Conservation (phyloP, 2,329 filamentous ascomycete genomes). For the Albifimbria verrucaria region DNA sequence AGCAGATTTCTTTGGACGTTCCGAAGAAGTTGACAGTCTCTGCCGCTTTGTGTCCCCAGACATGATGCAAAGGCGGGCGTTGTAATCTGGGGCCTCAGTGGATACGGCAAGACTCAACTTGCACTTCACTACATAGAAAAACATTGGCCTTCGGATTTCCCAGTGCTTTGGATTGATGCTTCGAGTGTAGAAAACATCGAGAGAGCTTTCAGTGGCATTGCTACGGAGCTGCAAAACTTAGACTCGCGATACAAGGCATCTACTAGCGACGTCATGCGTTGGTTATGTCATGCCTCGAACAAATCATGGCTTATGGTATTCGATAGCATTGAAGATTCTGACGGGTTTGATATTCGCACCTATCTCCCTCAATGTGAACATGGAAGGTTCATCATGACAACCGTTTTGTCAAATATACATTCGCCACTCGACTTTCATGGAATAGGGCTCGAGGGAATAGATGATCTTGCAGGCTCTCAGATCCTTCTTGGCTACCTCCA, state of each 20-base stretch:
- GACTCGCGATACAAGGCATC: neutral
- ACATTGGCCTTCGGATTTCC: neutral
- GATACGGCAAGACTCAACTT: neutral
- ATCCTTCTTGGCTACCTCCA: neutral
- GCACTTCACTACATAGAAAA: neutral
- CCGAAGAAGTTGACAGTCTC: neutral
- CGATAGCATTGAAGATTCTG: neutral
- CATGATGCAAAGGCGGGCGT: neutral
- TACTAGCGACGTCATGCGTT: neutral
- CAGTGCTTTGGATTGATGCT: neutral
- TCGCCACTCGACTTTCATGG: neutral
- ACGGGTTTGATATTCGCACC: neutral
- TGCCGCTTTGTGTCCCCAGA: neutral
- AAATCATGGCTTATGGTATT: neutral
- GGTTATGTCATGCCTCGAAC: neutral
- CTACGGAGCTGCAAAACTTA: neutral
- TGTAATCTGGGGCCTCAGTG: neutral
- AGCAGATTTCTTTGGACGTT: neutral
- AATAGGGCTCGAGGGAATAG: neutral
- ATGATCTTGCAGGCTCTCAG: neutral
- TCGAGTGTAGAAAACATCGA: neutral
- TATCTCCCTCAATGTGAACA: neutral
- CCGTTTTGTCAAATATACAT: neutral
- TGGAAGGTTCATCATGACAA: neutral
- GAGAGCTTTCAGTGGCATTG: neutral